Conservation (phyloP, 169 alveolate species). For the Plasmodium sp. region DNA sequence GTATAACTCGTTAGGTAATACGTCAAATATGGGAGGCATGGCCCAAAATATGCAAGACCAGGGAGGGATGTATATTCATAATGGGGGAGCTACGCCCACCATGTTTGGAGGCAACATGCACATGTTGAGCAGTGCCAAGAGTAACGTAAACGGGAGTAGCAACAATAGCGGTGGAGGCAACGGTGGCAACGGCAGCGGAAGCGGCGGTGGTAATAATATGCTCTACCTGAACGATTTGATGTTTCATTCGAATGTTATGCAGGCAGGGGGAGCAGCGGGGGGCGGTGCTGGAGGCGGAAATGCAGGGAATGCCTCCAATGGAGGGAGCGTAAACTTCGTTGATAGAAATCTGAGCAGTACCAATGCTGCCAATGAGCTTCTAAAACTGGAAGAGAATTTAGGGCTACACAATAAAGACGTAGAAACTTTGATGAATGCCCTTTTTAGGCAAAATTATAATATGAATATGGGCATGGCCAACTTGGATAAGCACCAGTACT, state of each 20-base stretch:
- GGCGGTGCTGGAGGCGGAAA: neutral
- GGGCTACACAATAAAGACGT: constrained; percentile 50
- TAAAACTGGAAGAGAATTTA: constrained; percentile 37
- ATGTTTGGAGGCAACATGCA: constrained; percentile 2
- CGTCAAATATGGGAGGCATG: constrained; percentile 6
- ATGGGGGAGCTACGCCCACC: neutral
- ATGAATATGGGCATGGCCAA: constrained; percentile 26
- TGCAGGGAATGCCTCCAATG: neutral
- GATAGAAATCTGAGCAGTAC: constrained; percentile 18
- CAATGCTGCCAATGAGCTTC: neutral
- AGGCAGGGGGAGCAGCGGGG: neutral
- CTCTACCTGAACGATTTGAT: constrained; percentile 52
- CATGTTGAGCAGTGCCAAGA: neutral
- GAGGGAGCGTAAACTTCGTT: neutral
- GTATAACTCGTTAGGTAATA: constrained; percentile 2
- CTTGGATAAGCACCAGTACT: constrained; percentile 28
- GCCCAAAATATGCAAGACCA: constrained; percentile 25
- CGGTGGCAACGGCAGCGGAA: neutral
- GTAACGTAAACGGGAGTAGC: neutral
- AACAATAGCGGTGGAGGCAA: neutral
- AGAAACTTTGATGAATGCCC: constrained; percentile 26
- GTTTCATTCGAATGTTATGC: constrained; percentile 37
- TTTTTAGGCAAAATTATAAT: constrained; percentile 64
- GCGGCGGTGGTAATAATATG: constrained; percentile 6
- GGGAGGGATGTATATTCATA: constrained; percentile 14